phyloP scores from a whole-genome alignment of 768 basidiomycete genomes.

The Vararia minispora region DNA sequence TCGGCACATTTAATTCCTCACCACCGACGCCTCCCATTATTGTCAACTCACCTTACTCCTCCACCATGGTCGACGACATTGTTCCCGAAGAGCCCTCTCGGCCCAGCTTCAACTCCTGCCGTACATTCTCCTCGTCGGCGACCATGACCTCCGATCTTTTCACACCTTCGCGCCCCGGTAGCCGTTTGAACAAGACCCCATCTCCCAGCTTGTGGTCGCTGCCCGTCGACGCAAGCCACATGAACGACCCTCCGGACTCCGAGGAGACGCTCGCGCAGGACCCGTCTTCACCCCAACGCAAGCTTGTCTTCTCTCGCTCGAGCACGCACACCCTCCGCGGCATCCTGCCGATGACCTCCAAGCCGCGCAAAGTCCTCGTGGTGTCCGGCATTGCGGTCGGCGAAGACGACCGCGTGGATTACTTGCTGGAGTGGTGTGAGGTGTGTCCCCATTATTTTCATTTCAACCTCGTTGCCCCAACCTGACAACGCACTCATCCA shows the following conservation, averaged over 20 bases:
- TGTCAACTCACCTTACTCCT: conserved; percentile 23
- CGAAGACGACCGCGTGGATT: conserved; percentile 56
- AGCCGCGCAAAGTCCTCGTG: conserved; percentile 45
- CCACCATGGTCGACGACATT: conserved; percentile 1
- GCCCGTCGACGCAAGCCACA: conserved; percentile 28
- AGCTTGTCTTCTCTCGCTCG: no score
- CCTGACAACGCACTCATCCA: conserved; percentile 8
- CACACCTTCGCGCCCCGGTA: conserved; percentile 21
- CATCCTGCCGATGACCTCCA: no score
- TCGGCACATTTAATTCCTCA: conserved; percentile 48
- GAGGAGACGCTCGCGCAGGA: conserved; percentile 21
- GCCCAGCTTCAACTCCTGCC: conserved; percentile 15
- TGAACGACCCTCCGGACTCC: conserved; percentile 25
- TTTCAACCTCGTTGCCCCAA: neutral
- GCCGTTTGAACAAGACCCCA: no score
- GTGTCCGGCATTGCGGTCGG: conserved; percentile 55
- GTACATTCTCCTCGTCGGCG: conserved; percentile 14
- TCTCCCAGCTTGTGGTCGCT: conserved; percentile 29
- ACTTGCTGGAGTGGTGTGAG: conserved; percentile 67
- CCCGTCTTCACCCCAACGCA: conserved; percentile 25
- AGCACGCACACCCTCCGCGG: no score
- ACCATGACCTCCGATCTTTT: conserved; percentile 10
- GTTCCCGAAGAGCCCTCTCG: conserved; percentile 11
- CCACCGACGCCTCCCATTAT: conserved; percentile 26
- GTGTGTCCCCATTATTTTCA: conserved; percentile 25